These are phyloP conservation scores for Eucalyptus regnans DNA, from an alignment of 345 rosid species.

Conservation along the genomic window DNA sequence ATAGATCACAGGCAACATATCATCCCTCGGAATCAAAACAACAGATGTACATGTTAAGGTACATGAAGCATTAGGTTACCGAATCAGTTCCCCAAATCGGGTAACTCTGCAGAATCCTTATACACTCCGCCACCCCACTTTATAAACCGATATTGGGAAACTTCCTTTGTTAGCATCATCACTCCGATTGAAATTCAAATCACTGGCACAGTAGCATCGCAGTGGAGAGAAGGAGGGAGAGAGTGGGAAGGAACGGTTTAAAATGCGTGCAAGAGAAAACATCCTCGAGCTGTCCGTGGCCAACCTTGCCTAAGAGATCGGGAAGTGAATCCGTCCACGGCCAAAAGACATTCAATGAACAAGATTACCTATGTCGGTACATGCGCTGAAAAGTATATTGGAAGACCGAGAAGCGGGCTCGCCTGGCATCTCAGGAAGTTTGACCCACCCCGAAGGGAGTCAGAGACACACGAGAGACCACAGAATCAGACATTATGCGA, in stretches of 20 bases:
- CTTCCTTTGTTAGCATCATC: background rate
- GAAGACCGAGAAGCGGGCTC: background rate
- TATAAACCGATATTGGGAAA: background rate
- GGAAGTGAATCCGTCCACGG: background rate
- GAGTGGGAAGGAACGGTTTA: background rate
- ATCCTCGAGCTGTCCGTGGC: background rate
- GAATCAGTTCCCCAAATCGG: background rate
- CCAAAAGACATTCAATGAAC: background rate
- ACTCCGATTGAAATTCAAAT: background rate
- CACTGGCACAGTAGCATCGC: background rate
- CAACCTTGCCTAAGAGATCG: background rate
- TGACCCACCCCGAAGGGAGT: background rate
- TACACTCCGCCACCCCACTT: background rate
- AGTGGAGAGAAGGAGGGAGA: background rate
- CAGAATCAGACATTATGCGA: background rate
- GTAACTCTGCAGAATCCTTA: accelerated
- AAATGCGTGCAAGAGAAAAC: background rate
- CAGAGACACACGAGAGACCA: background rate
- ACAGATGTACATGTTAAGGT: background rate
- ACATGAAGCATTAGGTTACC: background rate
- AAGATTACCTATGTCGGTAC: background rate
- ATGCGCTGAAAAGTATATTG: background rate
- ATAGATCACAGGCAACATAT: background rate
- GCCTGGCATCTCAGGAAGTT: background rate
- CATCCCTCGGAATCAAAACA: background rate